Evolutionary conservation across 2,329 filamentous ascomycete genomes (phyloP), one percentile per base, ranked within the genome.

Genomic region (Stachybotrys chlorohalonatus): DNA sequence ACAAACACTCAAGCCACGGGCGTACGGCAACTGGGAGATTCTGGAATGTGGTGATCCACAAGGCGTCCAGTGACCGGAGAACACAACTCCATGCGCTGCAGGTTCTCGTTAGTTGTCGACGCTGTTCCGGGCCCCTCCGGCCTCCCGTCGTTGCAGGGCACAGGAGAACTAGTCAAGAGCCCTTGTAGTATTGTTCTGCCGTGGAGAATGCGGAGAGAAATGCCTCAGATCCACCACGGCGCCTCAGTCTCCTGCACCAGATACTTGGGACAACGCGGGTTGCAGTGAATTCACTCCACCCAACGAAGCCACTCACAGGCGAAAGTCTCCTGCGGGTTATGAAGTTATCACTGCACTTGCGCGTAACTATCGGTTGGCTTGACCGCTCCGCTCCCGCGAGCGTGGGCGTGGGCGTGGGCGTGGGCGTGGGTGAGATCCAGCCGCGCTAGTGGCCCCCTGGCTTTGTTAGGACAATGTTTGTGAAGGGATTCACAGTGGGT

Each of bases 221-320:
- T 68, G 62, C 66, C 66, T 68, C 66, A 68, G 60, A 55, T 59
- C 64, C 63, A 63, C 62, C 53, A 56, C 46, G 31, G 47, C 52
- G 53, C 55, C 46, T 32, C 16, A 15, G n/a, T 24, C 46, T 16
- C n/a, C 46, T 47, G 46, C 17, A 24, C 46, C 17, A 47, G 36
- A 42, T 13, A 42, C 13, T 42, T 42, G 36, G 36, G 36, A 42
- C 36, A 5, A 9, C 36, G 9, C 9, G 36, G 36, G 13, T 13
- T 42, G 36, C 36, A 42, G 8, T 9, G 9, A 42, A 13, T 42
- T 5, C 36, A 42, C 36, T 42, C 36, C 36, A 42, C 36, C 8
- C 13, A 13, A 42, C 9, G 8, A 3, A 24, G 46, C 46, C 46
- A 47, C 6, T 47, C 46, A 47, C 2, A 47, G 46, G 46, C 46